phyloP scores from a whole-genome alignment of 495 filamentous ascomycete species.

The Aspergillus funiculosus region DNA sequence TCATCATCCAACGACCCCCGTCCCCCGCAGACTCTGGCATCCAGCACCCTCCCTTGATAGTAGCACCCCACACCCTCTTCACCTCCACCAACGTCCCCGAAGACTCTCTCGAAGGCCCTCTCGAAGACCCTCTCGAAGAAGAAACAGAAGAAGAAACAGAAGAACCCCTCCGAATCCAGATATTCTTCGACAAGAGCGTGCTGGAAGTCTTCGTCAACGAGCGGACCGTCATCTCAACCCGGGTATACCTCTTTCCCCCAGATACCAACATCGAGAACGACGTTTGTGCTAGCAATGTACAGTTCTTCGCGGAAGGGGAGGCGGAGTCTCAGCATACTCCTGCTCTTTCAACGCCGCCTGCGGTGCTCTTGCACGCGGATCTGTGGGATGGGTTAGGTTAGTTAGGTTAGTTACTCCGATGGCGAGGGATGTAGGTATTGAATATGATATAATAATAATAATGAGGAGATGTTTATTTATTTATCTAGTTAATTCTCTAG shows the following conservation, averaged over 20 bases:
- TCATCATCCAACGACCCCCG: slow-evolving; percentile 30
- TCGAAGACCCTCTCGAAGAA: background rate
- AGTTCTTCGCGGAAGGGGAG: slow-evolving; percentile 27
- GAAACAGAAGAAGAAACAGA: slow-evolving; percentile 19
- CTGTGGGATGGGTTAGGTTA: slow-evolving; percentile 31
- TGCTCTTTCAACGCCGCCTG: slow-evolving; percentile 2
- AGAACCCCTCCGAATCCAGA: slow-evolving; percentile 32
- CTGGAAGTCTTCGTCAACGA: slow-evolving; percentile 40
- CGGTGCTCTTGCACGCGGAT: slow-evolving; percentile 21
- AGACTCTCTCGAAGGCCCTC: background rate
- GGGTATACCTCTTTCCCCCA: slow-evolving; percentile 24
- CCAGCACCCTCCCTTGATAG: slow-evolving; percentile 30
- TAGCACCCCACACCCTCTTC: slow-evolving; percentile 36
- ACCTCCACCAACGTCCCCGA: slow-evolving; percentile 17
- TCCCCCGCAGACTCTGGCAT: slow-evolving; percentile 17
- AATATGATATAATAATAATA: too few species aligned
- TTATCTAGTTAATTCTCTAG: too few species aligned
- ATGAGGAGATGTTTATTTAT: too few species aligned
- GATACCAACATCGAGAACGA: slow-evolving; percentile 12
- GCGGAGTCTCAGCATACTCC: background rate
- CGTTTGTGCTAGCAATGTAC: slow-evolving; percentile 11
- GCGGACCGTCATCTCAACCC: slow-evolving; percentile 34
- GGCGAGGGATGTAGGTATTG: too few species aligned
- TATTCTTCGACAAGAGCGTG: slow-evolving; percentile 34
- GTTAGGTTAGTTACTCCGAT: too few species aligned